Evolutionary conservation across 352 stramenopile species (phyloP), one percentile per base, ranked within the genome.

Genomic region (Pythium myriotylum): DNA sequence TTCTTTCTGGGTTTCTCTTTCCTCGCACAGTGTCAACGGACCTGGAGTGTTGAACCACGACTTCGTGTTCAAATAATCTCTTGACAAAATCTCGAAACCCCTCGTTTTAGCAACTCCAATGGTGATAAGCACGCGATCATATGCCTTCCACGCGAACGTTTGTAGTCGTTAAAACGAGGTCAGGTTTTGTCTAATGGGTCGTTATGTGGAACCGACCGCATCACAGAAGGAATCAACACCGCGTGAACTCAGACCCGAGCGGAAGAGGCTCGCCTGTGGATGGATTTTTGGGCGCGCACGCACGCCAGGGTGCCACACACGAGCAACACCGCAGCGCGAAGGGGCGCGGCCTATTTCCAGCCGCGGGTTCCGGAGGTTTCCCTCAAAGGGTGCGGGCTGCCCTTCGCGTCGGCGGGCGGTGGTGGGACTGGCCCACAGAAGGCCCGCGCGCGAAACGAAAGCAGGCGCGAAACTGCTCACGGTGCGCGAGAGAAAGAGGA

Each of bases 31-130:
- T 52, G 27, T 46, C 43, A 48, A 46, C 24, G 47, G 40, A 58
- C 47, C 57, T 47, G n/a, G 32, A 60, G 59, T 67, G 59, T 56
- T 26, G 59, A 67, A 42, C 59, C 59, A 49, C 22, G 12, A 26
- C 29, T 16, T n/a, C 22, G 32, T 19, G 16, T 40, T 17, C 10
- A n/a, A n/a, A 24, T 27, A 27, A 58, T 66, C 59, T 48, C 4
- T 66, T 60, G 50, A 66, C 49, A 50, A 53, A 54, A 54, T 14
- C 16, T 55, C 55, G 48, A 59, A 47, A 29, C 56, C 37, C 59
- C 51, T 67, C 33, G 45, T 12, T 50, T 40, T 41, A 67, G 10
- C 24, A 35, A 60, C 58, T n/a, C n/a, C n/a, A n/a, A n/a, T n/a
- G n/a, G n/a, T n/a, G n/a, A n/a, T n/a, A n/a, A n/a, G n/a, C n/a